A percentile compares a stretch with the other conserved stretches of the same genome.
Conservation (phyloP, 768 basidiomycete genomes). For the Boletus sensibilis region DNA sequence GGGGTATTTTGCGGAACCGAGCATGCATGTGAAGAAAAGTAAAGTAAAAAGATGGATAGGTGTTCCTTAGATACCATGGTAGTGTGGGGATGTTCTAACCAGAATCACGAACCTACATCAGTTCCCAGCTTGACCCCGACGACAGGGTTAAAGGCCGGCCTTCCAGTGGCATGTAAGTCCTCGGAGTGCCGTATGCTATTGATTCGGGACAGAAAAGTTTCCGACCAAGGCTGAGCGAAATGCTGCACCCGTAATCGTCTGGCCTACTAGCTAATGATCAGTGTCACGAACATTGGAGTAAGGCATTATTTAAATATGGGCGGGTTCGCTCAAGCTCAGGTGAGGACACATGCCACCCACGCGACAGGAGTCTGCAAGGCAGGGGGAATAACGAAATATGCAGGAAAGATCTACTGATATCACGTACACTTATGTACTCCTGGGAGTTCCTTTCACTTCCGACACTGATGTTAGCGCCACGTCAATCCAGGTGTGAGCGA, state of each 20-base stretch:
- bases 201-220: not conserved
- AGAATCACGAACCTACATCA: not conserved
- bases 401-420: not conserved
- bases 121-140: not conserved
- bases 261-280: not conserved
- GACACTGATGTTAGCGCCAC: not conserved
- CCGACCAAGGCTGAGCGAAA: not conserved
- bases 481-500: not conserved
- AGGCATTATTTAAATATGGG: not conserved
- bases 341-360: not conserved
- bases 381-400: not conserved
- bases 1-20: not conserved
- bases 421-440: not conserved
- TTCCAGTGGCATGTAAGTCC: not conserved
- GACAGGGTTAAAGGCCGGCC: not conserved
- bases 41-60: not conserved
- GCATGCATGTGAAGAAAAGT: not conserved
- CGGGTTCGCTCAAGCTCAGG: not conserved
- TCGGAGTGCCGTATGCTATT: not conserved
- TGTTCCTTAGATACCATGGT: not conserved
- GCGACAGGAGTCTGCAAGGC: not conserved
- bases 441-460: not conserved
- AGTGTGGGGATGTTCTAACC: not conserved
- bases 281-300: not conserved
- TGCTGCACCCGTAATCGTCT: not conserved